A percentile compares a stretch with the other conserved stretches of the same genome.
Conservation (phyloP, 2,329 filamentous ascomycete genomes). For the Peltaster fructicola region DNA sequence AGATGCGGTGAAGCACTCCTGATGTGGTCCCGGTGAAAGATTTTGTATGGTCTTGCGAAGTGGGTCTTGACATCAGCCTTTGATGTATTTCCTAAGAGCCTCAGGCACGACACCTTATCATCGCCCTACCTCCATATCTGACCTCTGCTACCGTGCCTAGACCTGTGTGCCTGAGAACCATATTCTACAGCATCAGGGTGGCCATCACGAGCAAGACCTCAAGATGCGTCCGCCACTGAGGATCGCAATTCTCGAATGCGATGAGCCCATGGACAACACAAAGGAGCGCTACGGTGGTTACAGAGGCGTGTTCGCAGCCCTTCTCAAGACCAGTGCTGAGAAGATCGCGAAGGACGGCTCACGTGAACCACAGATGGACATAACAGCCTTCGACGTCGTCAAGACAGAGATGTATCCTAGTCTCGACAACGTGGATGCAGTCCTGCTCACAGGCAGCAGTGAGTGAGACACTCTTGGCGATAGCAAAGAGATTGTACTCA, state of each 20-base stretch:
- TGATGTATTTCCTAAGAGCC: too few relatives aligned
- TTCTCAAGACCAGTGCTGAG: slow-evolving; percentile 33
- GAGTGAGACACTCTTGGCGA: too few relatives aligned
- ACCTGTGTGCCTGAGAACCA: too few relatives aligned
- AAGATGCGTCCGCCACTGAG: slow-evolving; percentile 34
- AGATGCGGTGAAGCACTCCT: too few relatives aligned
- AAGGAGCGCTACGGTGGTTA: slow-evolving; percentile 53
- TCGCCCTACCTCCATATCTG: too few relatives aligned
- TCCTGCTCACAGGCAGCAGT: slow-evolving; percentile 55
- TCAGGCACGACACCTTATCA: too few relatives aligned
- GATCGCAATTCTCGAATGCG: slow-evolving; percentile 77
- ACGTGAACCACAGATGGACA: slow-evolving; percentile 28
- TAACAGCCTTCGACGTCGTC: slow-evolving; percentile 57
- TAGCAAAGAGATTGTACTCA: too few relatives aligned
- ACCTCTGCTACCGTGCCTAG: too few relatives aligned
- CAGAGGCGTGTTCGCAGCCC: slow-evolving; percentile 40
- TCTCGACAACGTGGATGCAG: slow-evolving; percentile 58
- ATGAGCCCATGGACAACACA: slow-evolving; percentile 52
- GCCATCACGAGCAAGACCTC: background rate
- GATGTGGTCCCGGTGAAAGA: too few relatives aligned
- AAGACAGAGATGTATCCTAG: slow-evolving; percentile 50
- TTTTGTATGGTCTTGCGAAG: too few relatives aligned
- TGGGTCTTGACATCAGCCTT: too few relatives aligned
- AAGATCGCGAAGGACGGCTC: slow-evolving; percentile 30
- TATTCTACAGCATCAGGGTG: too few relatives aligned